Evolutionary conservation across 2,329 filamentous ascomycete genomes (phyloP), one percentile per base, ranked within the genome.

Genomic region (Colletotrichum lindemuthianum): DNA sequence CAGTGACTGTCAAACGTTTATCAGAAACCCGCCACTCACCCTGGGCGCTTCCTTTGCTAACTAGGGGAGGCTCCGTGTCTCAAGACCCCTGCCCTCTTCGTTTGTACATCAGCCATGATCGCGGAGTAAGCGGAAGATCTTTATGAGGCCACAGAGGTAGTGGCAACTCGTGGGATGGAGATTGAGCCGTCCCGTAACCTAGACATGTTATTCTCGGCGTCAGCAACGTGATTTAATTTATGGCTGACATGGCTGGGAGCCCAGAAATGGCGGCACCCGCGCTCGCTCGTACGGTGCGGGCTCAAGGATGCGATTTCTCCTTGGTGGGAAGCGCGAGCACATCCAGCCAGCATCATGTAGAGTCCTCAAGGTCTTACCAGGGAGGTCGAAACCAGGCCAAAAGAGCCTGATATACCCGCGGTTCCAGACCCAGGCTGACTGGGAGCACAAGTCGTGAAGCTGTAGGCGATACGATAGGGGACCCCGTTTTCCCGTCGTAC

Each of bases 11-110:
- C 16, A 57, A 45, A 13, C 16, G 36, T 63, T 15, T 58, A 54
- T 59, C 49, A 63, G 60, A 63, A 63, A 63, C 60, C 60, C 55
- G 55, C 60, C 55, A 60, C 55, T 59, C 60, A 41, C 33, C 34
- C 49, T 37, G 8, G 47, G 13, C 15, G 44, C 36, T 9, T 11
- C 37, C 32, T 43, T 49, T 47, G 16, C 44, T 13, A 10, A 16
- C 39, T 37, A 6, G 41, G 32, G 37, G 36, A 59, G 33, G 53
- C 48, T 49, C 16, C 60, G 54, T 54, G 60, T 40, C 11, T 16
- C 2, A 40, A 44, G n/a, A 9, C 15, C 32, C 48, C 55, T 11
- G n/a, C 44, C 12, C 33, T 11, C 59, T 54, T 60, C 39, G 55
- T 11, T n/a, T n/a, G 33, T 8, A 40, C 49, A 1, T 36, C n/a